Percentiles rank a stretch among this genome's conserved stretches.
phyloP scores from a whole-genome alignment of 805 yeast species.

The Candida incommunis region DNA sequence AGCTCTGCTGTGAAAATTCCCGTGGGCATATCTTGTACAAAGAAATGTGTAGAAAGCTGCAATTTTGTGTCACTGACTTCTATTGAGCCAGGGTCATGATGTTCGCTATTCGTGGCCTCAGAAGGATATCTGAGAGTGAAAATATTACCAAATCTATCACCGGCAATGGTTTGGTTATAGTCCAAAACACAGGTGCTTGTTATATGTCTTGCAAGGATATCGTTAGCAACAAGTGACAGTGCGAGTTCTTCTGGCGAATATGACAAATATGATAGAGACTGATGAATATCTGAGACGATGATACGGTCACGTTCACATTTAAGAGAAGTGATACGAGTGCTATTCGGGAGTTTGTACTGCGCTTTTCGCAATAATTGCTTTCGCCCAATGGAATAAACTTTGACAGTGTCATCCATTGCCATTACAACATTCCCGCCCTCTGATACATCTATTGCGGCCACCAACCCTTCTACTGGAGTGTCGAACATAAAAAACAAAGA shows the following conservation, averaged over 20 bases:
- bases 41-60: conserved; percentile 40
- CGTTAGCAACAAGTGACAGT: conserved; percentile 58
- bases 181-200: conserved; percentile 52
- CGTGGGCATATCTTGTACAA: conserved; percentile 56
- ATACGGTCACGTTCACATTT: conserved; percentile 42
- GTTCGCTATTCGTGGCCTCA: conserved; percentile 4
- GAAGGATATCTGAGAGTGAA: conserved; percentile 50
- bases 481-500: neutral
- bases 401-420: conserved; percentile 20
- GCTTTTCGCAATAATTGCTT: conserved; percentile 66
- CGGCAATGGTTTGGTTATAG: conserved; percentile 32
- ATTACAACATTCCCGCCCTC: neutral
- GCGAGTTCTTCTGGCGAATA: conserved; percentile 31
- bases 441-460: neutral
- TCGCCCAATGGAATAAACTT: conserved; percentile 60
- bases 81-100: conserved; percentile 25
- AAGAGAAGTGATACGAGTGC: conserved; percentile 39
- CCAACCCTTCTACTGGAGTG: neutral
- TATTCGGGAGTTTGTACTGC: conserved; percentile 29
- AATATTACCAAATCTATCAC: conserved; percentile 75
- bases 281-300: conserved; percentile 56
- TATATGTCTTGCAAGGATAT: conserved; percentile 50
- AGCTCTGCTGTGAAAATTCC: conserved; percentile 40
- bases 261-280: conserved; percentile 45
- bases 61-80: conserved; percentile 30